phyloP scores from a whole-genome alignment of 2,329 filamentous ascomycete genomes.

The Diaporthe vaccinii region DNA sequence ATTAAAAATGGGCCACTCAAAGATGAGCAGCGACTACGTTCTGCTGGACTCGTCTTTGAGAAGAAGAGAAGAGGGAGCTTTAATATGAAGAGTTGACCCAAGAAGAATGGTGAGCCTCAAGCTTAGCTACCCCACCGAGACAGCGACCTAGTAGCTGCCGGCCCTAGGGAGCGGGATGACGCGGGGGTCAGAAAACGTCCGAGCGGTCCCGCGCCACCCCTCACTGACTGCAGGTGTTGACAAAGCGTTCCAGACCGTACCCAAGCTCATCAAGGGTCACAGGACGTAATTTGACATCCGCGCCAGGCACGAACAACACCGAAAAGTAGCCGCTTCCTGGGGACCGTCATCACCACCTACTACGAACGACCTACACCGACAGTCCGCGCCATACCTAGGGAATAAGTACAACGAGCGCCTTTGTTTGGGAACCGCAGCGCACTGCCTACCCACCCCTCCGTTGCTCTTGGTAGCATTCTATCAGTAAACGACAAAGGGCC shows the following conservation, averaged over 20 bases:
- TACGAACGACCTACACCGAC: not conserved
- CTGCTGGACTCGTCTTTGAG: no score
- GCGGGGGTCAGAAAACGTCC: conserved; percentile 35
- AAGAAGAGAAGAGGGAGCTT: no score
- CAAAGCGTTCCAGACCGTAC: conserved; percentile 37
- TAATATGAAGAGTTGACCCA: no score
- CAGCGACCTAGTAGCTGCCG: not conserved
- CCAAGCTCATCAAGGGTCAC: conserved; percentile 27
- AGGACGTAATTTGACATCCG: conserved; percentile 13
- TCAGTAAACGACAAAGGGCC: not conserved
- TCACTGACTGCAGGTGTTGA: not conserved
- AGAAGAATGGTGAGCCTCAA: not conserved
- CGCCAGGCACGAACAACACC: conserved; percentile 17
- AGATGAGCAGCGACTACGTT: no score
- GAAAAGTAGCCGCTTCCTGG: not conserved
- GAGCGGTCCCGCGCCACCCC: conserved; percentile 17
- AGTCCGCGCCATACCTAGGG: not conserved
- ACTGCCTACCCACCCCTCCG: not conserved
- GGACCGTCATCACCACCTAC: not conserved
- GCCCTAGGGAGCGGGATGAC: conserved; percentile 35
- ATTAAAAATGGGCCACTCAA: no score
- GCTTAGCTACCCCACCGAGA: conserved; percentile 29
- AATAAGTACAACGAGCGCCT: not conserved
- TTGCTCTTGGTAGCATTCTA: not conserved
- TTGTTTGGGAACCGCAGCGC: not conserved